Base-by-base conservation (phyloP, 768 basidiomycete genomes). In the Udeniomyces megalosporus region DNA sequence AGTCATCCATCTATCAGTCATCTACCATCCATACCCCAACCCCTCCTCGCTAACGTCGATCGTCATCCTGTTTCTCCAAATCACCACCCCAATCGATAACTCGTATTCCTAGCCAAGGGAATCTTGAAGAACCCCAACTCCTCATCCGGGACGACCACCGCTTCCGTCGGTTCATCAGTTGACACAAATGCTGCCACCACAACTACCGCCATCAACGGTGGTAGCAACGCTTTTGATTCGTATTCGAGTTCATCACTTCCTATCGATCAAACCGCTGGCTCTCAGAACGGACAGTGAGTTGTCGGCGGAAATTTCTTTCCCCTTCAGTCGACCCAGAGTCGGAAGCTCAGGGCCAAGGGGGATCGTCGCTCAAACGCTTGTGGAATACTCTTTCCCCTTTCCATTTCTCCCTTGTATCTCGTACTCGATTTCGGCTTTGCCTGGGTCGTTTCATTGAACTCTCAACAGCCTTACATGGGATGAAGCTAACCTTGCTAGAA, bases 401-500 rank as follows among this genome's bases (percentile, higher is more conserved):
- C 60, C 8, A 11, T 32, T 2, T n/a, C 6, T 61, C 34, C 22
- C 45, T 2, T 31, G 11, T 53, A n/a, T n/a, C n/a, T 34, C 45
- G 1, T 26, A 38, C 34, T 29, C 26, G 5, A 31, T 4, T n/a
- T 20, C 2, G 15, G 4, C 20, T 32, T 31, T 29, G 32, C 17
- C 26, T 45, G 24, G 4, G 11, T 22, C 31, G 15, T 32, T 45
- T 20, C 32, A 3, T 12, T 51, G 22, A 1, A 6, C 35, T 0
- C 17, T 52, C 2, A 78, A 80, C 67, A 91, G 84, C 68, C 71
- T 95, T 69, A 86, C 88, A 70, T 96, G 91, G 91, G 92, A 96
- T 70, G 91, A 96, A 70, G 87, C 82, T 72, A 96, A 95, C 71
- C 78, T 96, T 38, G 87, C 88, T 28, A 74, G 87, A 69, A 95